Evolutionary conservation across 768 basidiomycete species (phyloP), one percentile per base, ranked within the genome.

Genomic region (Obba rivulosa): DNA sequence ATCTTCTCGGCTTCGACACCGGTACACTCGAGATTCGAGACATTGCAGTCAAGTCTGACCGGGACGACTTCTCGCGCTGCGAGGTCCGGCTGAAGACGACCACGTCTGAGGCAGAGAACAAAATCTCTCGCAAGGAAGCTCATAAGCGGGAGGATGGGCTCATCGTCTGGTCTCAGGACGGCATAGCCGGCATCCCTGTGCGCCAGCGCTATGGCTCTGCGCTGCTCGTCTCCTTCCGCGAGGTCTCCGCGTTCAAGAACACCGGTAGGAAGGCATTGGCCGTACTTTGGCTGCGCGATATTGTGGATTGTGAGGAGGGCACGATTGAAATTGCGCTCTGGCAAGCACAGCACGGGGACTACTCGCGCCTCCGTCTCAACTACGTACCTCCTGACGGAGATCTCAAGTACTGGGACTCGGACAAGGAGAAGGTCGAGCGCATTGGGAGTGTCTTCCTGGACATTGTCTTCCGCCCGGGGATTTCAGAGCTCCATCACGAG

Each of bases 1-100:
- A 75, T 21, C 70, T 85, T 36, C 67, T 73, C 11, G 86, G 86
- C 7, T 85, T 83, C 79, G 82, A 87, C 43, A 75, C 82, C 8
- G 83, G 81, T 31, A 85, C 82, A 0, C 71, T 89, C 36, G 81
- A 82, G 48, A 63, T 81, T 36, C 58, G 56, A 22, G 72, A 70
- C 20, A 59, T 65, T 11, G 48, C 61, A 5, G 56, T 64, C 2
- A 59, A 60, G 1, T 51, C 58, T 8, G 51, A 64, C 17, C 59
- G 65, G 0, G 53, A 52, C 0, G 72, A 75, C 37, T 60, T 77
- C 18, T 51, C 60, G 2, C 60, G 68, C 24, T 76, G 73, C 55
- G 61, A 62, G 41, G 60, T 79, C 8, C 62, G 72, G 1, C 57
- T 78, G 42, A 70, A 68, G 54, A 66, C 75, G 34, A 63, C 68